Evolutionary conservation across 345 rosid species (phyloP).

Genomic region (Lumnitzera racemosa): DNA sequence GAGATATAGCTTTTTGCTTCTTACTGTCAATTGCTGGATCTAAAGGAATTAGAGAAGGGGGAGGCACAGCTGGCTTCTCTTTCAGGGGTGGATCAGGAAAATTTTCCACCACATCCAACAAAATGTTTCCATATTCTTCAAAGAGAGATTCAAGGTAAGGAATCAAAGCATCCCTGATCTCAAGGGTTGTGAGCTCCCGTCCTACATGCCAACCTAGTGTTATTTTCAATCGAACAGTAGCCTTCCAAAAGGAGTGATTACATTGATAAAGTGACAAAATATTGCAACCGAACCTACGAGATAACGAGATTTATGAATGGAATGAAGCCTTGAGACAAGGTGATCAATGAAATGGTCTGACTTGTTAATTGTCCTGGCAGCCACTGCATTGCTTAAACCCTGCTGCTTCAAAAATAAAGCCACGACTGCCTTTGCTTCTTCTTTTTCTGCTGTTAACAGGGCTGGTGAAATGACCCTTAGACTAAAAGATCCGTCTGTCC

Average conservation of each 20-base stretch:
- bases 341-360: constrained; percentile 69
- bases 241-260: background rate
- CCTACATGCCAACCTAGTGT: constrained; percentile 34
- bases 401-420: constrained; percentile 74
- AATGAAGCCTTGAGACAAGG: constrained; percentile 76
- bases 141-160: constrained; percentile 74
- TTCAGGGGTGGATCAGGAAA: constrained; percentile 53
- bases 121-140: constrained; percentile 49
- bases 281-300: constrained; percentile 78
- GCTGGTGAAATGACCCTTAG: constrained; percentile 47
- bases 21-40: constrained; percentile 25
- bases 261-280: constrained; percentile 5
- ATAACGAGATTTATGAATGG: constrained; percentile 72
- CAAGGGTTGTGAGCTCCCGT: constrained; percentile 84
- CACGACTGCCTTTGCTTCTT: constrained; percentile 87
- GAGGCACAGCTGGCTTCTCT: constrained; percentile 22
- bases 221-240: background rate
- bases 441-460: constrained; percentile 71
- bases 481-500: constrained; percentile 44
- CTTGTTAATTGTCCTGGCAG: constrained; percentile 62
- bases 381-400: constrained; percentile 64
- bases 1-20: constrained; percentile 56
- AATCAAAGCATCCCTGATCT: constrained; percentile 73
- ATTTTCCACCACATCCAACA: constrained; percentile 57
- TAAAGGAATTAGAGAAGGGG: constrained; percentile 21